A percentile compares a stretch with the other conserved stretches of the same genome.
These are phyloP conservation scores for Penicillium sp. DNA, from an alignment of 2,329 filamentous ascomycete genomes.

Conservation along the genomic window DNA sequence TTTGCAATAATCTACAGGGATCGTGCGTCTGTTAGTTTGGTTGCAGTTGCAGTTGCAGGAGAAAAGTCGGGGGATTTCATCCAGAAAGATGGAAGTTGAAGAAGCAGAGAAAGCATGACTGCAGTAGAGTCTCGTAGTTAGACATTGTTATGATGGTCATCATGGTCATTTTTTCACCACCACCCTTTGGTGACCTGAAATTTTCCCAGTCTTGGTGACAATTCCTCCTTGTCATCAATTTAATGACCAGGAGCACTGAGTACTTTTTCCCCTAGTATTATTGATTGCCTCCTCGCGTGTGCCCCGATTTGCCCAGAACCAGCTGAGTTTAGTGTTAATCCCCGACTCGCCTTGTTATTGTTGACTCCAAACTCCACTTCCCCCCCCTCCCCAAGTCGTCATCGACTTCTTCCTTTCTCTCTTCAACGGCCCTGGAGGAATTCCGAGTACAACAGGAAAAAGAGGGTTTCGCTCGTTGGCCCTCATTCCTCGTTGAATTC, in stretches of 20 bases:
- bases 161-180: neutral
- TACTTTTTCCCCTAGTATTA: constrained; percentile 3
- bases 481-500: constrained; percentile 19
- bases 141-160: neutral
- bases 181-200: neutral
- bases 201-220: neutral
- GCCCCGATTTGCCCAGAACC: constrained; percentile 13
- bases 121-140: neutral
- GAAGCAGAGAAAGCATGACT: neutral
- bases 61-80: neutral
- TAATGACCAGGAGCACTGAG: neutral
- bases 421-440: constrained; percentile 9
- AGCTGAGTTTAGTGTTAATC: constrained; percentile 19
- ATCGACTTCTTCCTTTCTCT: constrained; percentile 4
- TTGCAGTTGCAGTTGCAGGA: neutral
- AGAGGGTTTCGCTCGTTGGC: constrained; percentile 8
- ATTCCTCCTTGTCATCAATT: neutral
- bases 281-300: constrained; percentile 25
- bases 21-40: constrained; percentile 8
- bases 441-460: neutral
- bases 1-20: constrained; percentile 13
- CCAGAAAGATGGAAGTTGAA: neutral
- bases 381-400: constrained; percentile 6
- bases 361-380: constrained; percentile 21
- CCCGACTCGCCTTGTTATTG: constrained; percentile 20